Evolutionary conservation across 257 asterid genomes (phyloP).

Genomic region (Scutellaria baicalensis): DNA sequence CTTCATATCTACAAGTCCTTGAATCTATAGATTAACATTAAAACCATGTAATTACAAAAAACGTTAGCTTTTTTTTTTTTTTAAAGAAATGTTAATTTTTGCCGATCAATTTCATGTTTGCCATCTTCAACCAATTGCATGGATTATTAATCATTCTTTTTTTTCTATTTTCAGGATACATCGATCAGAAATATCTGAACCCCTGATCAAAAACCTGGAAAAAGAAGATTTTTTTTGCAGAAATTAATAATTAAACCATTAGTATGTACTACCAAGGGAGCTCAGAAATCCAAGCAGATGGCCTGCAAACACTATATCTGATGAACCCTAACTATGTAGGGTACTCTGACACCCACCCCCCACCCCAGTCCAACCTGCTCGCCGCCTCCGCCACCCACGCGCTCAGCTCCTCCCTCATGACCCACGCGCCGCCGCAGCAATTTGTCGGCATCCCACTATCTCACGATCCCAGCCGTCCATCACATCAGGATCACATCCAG

Average conservation of each 20-base stretch:
- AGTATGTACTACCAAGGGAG: constrained; percentile 62
- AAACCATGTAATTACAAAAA: too few relatives aligned
- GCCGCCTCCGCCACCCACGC: too few relatives aligned
- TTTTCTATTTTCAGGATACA: constrained; percentile 15
- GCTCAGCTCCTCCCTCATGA: too few relatives aligned
- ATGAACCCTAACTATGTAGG: constrained; percentile 61
- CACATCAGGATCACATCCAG: too few relatives aligned
- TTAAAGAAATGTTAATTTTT: neutral
- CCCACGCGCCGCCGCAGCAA: constrained; percentile 37
- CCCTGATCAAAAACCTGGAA: neutral
- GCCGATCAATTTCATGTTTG: neutral
- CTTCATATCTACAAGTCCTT: too few relatives aligned
- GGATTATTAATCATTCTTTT: constrained; percentile 20
- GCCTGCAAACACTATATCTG: constrained; percentile 60
- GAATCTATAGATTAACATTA: too few relatives aligned
- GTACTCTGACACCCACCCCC: constrained; percentile 29
- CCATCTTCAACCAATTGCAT: constrained; percentile 25
- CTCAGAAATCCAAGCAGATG: constrained; percentile 60
- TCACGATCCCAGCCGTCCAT: constrained; percentile 12
- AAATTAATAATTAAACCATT: neutral
- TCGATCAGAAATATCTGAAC: neutral
- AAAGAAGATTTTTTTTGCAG: neutral
- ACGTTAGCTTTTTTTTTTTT: neutral
- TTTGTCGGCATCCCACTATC: constrained; percentile 36
- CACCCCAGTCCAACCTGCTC: too few relatives aligned